Percentiles rank a stretch among this genome's conserved stretches.
Evolutionary conservation across 257 asterid genomes (phyloP).

Genomic region (Sherardia arvensis): DNA sequence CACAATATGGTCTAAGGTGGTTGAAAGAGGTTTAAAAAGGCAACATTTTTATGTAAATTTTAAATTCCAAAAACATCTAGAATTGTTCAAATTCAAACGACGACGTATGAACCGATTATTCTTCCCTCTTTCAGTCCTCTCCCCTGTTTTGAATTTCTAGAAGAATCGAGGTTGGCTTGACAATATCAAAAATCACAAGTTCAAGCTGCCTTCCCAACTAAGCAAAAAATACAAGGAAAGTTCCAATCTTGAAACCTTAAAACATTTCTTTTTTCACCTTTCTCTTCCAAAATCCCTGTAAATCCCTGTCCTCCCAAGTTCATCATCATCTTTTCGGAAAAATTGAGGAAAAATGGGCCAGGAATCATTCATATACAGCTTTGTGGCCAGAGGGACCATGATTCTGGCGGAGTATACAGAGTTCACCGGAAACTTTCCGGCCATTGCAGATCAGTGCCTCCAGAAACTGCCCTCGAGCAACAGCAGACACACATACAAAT

Average conservation of each 20-base stretch:
- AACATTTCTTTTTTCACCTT: too few relatives aligned
- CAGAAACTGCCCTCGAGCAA: slow-evolving; percentile 59
- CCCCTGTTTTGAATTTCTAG: slow-evolving; percentile 6
- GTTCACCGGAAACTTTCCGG: slow-evolving; percentile 84
- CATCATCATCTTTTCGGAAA: not conserved
- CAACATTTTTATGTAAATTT: not conserved
- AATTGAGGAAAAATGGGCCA: slow-evolving; percentile 42
- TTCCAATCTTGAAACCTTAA: not conserved
- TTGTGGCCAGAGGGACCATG: slow-evolving; percentile 79
- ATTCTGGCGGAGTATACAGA: slow-evolving; percentile 74
- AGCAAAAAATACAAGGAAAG: slow-evolving; percentile 1
- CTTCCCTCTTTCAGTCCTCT: not conserved
- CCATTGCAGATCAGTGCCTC: slow-evolving; percentile 77
- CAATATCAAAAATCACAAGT: slow-evolving; percentile 4
- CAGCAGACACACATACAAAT: slow-evolving; percentile 65
- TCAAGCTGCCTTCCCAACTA: slow-evolving; percentile 10
- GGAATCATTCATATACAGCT: slow-evolving; percentile 81
- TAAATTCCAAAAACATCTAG: not conserved
- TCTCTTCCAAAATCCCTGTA: not conserved
- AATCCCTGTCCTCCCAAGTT: not conserved
- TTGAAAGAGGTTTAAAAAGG: not conserved
- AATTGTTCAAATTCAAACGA: slow-evolving; percentile 15
- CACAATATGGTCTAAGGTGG: too few relatives aligned
- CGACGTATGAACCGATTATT: slow-evolving; percentile 2
- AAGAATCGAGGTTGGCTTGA: slow-evolving; percentile 12